Conservation (phyloP, 1,284 basidiomycete genomes). For the Erythrobasidium hasegawianum region DNA sequence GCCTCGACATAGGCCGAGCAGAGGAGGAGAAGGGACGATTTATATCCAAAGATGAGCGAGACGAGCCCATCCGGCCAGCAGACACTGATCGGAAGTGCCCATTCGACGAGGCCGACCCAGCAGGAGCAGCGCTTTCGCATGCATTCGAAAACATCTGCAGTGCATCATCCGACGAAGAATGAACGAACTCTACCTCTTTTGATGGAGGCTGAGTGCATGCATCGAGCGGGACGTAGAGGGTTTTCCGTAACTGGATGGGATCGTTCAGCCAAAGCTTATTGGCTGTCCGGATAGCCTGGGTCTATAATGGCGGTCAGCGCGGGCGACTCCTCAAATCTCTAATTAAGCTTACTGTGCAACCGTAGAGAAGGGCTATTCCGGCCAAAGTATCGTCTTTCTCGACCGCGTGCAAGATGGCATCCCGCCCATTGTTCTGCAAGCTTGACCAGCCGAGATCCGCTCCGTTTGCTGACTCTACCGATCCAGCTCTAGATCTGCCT, state of each 20-base stretch:
- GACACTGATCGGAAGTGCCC: too few relatives aligned
- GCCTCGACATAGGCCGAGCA: too few relatives aligned
- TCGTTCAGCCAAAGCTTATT: slow-evolving; percentile 90
- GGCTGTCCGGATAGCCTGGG: slow-evolving; percentile 69
- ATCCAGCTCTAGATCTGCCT: slow-evolving; percentile 7
- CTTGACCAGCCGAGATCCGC: slow-evolving; percentile 11
- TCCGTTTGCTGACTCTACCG: background rate
- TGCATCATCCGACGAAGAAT: slow-evolving; percentile 10
- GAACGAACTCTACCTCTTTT: slow-evolving; percentile 31
- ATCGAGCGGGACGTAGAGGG: slow-evolving; percentile 69
- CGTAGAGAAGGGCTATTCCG: slow-evolving; percentile 79
- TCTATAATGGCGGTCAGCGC: slow-evolving; percentile 45
- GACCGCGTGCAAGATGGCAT: slow-evolving; percentile 36
- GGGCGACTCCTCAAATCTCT: too few relatives aligned
- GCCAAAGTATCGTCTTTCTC: slow-evolving; percentile 68
- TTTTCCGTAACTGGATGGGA: slow-evolving; percentile 75
- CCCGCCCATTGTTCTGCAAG: slow-evolving; percentile 7
- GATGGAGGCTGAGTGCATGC: slow-evolving; percentile 41
- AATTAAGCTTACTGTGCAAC: slow-evolving; percentile 62
- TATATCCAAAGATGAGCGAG: too few relatives aligned
- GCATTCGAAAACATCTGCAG: slow-evolving; percentile 9
- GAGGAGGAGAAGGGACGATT: too few relatives aligned
- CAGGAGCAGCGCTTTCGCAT: too few relatives aligned
- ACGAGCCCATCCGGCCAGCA: too few relatives aligned
- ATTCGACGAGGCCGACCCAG: too few relatives aligned